These are phyloP conservation scores for Pseudognaphalium luteoalbum DNA, from an alignment of 129 eudicot genomes.

Conservation along the genomic window DNA sequence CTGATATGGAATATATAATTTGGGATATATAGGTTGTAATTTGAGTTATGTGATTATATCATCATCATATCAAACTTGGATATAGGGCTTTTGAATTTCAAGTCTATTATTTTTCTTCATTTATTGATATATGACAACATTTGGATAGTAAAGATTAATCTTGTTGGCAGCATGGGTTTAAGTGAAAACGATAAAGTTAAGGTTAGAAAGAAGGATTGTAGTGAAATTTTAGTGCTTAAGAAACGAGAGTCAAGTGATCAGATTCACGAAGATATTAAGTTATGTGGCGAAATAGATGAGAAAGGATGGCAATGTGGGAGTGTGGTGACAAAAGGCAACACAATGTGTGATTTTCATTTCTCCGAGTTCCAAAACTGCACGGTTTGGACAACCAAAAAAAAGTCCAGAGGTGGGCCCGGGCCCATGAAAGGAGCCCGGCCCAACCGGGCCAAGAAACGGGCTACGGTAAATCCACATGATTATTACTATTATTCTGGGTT, in stretches of 20 bases:
- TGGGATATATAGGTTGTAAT: background rate
- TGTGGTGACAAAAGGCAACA: slow-evolving; percentile 36
- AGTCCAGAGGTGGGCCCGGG: background rate
- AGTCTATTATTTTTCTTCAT: no score
- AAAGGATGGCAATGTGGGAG: slow-evolving; percentile 63
- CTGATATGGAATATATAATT: no score
- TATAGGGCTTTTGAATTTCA: background rate
- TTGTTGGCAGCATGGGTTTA: slow-evolving; percentile 18
- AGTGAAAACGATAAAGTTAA: slow-evolving; percentile 5
- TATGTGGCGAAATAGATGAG: slow-evolving; percentile 47
- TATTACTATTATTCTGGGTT: slow-evolving; percentile 78
- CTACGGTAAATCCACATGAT: slow-evolving; percentile 37
- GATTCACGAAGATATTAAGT: slow-evolving; percentile 18
- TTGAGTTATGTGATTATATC: background rate
- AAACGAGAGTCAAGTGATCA: slow-evolving; percentile 7
- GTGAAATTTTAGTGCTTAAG: slow-evolving; percentile 22
- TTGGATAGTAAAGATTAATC: slow-evolving; percentile 10
- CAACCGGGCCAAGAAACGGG: background rate
- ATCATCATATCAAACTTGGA: slow-evolving; percentile 17
- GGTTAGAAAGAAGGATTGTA: background rate
- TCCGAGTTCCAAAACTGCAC: slow-evolving; percentile 13
- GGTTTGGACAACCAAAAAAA: slow-evolving; percentile 23
- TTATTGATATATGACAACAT: background rate
- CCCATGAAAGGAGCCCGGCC: background rate
- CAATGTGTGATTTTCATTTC: slow-evolving; percentile 52